phyloP scores from a whole-genome alignment of 2,329 filamentous ascomycete species.

The Scedosporium apiospermum region DNA sequence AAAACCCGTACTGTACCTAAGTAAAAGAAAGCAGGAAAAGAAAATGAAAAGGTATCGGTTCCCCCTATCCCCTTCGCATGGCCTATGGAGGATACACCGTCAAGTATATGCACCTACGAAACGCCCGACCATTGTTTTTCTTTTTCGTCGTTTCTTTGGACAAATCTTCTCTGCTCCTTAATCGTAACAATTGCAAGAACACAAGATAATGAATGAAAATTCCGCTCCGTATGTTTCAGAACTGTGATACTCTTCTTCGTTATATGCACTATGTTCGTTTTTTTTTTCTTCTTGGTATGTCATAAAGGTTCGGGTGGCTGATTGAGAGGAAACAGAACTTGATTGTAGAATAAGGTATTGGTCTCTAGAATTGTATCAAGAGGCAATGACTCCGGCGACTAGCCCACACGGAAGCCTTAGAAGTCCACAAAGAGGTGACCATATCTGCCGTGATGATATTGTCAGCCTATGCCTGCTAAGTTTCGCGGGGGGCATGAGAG shows the following conservation, averaged over 20 bases:
- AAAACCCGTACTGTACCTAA: background rate
- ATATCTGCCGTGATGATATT: slow-evolving; percentile 37
- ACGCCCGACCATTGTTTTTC: too few relatives aligned
- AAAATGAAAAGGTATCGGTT: too few relatives aligned
- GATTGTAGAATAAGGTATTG: background rate
- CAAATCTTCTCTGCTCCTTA: background rate
- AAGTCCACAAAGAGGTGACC: slow-evolving; percentile 71
- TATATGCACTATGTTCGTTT: background rate
- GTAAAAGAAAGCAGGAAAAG: background rate
- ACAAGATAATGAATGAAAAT: background rate
- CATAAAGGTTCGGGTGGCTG: background rate
- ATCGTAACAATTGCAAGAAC: background rate
- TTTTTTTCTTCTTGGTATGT: background rate
- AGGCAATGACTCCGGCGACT: background rate
- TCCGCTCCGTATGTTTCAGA: background rate
- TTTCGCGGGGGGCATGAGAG: background rate
- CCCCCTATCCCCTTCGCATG: too few relatives aligned
- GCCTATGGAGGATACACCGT: too few relatives aligned
- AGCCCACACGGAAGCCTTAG: slow-evolving; percentile 27
- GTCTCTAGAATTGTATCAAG: background rate
- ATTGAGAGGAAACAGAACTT: background rate
- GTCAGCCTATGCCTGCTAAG: background rate
- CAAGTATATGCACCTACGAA: too few relatives aligned
- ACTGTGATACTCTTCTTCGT: background rate
- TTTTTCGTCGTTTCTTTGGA: too few relatives aligned